Conservation (phyloP, 1,139 yeast species). For the Zygotorulaspora mrakii region DNA sequence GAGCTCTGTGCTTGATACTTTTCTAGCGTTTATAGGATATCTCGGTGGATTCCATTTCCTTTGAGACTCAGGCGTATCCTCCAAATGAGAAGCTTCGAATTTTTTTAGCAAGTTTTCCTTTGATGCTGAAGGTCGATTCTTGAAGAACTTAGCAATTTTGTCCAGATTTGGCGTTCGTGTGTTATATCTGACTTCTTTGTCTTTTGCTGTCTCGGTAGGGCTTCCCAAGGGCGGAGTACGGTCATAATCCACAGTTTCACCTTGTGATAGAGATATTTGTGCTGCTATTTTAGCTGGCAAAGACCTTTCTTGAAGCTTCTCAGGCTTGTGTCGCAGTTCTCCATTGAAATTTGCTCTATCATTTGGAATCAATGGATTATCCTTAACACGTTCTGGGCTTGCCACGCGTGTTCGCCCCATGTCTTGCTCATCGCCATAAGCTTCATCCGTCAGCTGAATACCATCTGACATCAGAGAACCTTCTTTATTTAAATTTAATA, state of each 20-base stretch:
- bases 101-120: conserved; percentile 15
- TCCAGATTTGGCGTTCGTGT: conserved; percentile 31
- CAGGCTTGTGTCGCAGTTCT: conserved; percentile 2
- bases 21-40: conserved; percentile 1
- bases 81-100: conserved; percentile 17
- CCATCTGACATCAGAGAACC: conserved; percentile 5
- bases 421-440: conserved; percentile 11
- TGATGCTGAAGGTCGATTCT: conserved; percentile 18
- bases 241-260: too few species aligned
- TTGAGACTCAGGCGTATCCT: conserved; percentile 24
- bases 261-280: too few species aligned
- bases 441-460: conserved; percentile 1
- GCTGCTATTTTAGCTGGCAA: too few species aligned
- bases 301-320: too few species aligned
- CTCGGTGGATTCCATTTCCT: conserved; percentile 7
- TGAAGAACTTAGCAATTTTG: conserved; percentile 28
- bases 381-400: conserved; percentile 3
- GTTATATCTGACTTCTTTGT: conserved; percentile 10
- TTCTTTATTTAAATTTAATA: background rate
- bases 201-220: conserved; percentile 1
- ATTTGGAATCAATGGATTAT: background rate
- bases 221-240: background rate
- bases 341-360: background rate
- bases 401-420: conserved; percentile 19
- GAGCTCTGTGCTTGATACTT: conserved; percentile 6